Percentiles rank a stretch among this genome's conserved stretches.
phyloP scores from a whole-genome alignment of 495 filamentous ascomycete genomes.

The Aspergillus funiculosus region DNA sequence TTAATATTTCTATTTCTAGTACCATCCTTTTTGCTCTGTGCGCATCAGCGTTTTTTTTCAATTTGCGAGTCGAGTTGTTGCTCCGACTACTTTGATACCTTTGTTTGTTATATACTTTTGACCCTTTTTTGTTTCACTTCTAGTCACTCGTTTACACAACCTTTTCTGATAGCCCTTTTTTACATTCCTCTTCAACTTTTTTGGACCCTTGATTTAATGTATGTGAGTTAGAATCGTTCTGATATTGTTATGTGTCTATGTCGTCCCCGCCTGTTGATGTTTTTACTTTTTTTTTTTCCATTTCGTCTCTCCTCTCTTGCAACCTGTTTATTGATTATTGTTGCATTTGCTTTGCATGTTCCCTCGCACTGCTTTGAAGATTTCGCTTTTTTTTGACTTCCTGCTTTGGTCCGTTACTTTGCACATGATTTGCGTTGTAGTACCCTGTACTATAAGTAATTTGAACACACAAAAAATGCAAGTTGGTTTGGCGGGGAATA shows the following conservation, averaged over 20 bases:
- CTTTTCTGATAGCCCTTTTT: conserved; percentile 13
- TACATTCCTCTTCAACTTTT: background rate
- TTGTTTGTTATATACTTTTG: conserved; percentile 21
- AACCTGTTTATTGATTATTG: conserved; percentile 2
- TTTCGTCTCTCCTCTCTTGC: conserved; percentile 12
- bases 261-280: conserved; percentile 21
- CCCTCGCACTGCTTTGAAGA: conserved; percentile 6
- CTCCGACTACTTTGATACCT: conserved; percentile 26
- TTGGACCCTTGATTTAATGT: conserved; percentile 16
- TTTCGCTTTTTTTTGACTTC: conserved; percentile 19
- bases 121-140: conserved; percentile 11
- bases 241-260: conserved; percentile 24
- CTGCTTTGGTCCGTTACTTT: conserved; percentile 18
- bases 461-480: conserved; percentile 31
- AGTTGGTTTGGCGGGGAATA: conserved; percentile 33
- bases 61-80: conserved; percentile 23
- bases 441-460: conserved; percentile 46
- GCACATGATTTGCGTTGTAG: conserved; percentile 34
- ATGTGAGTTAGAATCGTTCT: conserved; percentile 21
- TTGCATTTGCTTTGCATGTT: conserved; percentile 14
- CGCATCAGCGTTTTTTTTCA: conserved; percentile 27
- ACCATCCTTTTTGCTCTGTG: conserved; percentile 20
- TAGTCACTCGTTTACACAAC: conserved; percentile 18
- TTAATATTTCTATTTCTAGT: conserved; percentile 23
- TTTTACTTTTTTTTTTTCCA: conserved; percentile 7